Conservation (phyloP, 352 stramenopile species). For the Phytophthora sp. region DNA sequence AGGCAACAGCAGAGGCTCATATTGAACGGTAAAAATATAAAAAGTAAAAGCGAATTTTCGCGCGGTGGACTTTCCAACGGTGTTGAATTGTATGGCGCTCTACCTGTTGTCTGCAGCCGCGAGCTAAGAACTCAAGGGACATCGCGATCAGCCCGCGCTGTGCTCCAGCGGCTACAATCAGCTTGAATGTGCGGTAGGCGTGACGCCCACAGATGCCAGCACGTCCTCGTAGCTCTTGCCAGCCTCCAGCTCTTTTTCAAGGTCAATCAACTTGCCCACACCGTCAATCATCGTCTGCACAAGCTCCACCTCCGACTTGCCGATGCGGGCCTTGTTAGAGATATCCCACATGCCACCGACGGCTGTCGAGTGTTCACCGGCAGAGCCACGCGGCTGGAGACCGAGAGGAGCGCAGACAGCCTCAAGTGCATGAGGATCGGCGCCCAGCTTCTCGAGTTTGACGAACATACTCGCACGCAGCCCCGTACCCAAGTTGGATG, state of each 20-base stretch:
- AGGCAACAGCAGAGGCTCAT: neutral
- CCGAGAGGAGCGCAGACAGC: conserved; percentile 77
- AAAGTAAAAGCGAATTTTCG: conserved; percentile 25
- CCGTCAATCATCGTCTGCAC: conserved; percentile 97
- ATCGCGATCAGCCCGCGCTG: conserved; percentile 17
- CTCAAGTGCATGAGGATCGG: conserved; percentile 74
- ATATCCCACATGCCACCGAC: conserved; percentile 92
- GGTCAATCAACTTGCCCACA: conserved; percentile 90
- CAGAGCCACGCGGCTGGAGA: conserved; percentile 81
- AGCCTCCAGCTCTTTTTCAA: conserved; percentile 89
- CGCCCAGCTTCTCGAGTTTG: conserved; percentile 80
- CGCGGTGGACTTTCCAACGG: too few relatives aligned
- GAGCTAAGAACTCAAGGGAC: neutral
- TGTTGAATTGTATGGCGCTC: conserved; percentile 15
- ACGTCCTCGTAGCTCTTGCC: conserved; percentile 72
- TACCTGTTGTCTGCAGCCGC: conserved; percentile 9
- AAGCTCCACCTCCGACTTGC: conserved; percentile 94
- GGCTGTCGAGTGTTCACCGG: conserved; percentile 83
- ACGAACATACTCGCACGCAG: conserved; percentile 88
- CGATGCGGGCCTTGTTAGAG: conserved; percentile 94
- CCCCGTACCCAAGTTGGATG: conserved; percentile 88
- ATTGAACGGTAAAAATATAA: conserved; percentile 24
- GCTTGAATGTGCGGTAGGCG: conserved; percentile 33
- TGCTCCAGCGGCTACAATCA: conserved; percentile 26
- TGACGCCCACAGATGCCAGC: conserved; percentile 61